Evolutionary conservation across 306 rosid genomes (phyloP).

Genomic region (Acacia confusa): DNA sequence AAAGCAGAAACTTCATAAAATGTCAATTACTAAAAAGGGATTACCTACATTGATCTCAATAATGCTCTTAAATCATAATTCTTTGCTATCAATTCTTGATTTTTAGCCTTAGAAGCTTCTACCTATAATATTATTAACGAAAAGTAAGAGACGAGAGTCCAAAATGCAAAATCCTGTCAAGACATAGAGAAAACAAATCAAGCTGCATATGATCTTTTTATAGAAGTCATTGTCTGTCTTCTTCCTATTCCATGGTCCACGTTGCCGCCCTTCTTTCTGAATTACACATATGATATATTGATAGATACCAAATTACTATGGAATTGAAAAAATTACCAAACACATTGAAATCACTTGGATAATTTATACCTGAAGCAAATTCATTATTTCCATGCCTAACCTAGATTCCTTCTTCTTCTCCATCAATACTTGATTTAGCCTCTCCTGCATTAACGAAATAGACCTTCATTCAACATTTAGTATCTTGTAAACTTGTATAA

Average conservation of each 20-base stretch:
- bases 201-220: conserved; percentile 78
- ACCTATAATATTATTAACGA: conserved; percentile 50
- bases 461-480: conserved; percentile 27
- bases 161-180: conserved; percentile 1
- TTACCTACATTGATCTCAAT: conserved; percentile 87
- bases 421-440: conserved; percentile 91
- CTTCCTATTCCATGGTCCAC: conserved; percentile 99
- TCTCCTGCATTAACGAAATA: conserved; percentile 65
- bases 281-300: conserved; percentile 29
- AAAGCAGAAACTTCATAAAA: too few species aligned
- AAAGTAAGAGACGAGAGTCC: conserved; percentile 3
- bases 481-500: neutral
- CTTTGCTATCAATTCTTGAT: conserved; percentile 86
- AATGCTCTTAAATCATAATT: conserved; percentile 91
- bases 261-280: conserved; percentile 98
- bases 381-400: conserved; percentile 99
- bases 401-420: conserved; percentile 98
- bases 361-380: conserved; percentile 77
- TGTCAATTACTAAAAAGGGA: too few species aligned
- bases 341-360: conserved; percentile 19
- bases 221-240: conserved; percentile 96
- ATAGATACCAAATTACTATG: conserved; percentile 29
- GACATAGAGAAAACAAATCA: conserved; percentile 23
- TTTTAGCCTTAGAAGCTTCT: conserved; percentile 88
- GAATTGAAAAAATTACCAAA: conserved; percentile 5